Evolutionary conservation across 495 filamentous ascomycete genomes (phyloP), one percentile per base, ranked within the genome.

Genomic region (Hyaloscypha hepaticicola): DNA sequence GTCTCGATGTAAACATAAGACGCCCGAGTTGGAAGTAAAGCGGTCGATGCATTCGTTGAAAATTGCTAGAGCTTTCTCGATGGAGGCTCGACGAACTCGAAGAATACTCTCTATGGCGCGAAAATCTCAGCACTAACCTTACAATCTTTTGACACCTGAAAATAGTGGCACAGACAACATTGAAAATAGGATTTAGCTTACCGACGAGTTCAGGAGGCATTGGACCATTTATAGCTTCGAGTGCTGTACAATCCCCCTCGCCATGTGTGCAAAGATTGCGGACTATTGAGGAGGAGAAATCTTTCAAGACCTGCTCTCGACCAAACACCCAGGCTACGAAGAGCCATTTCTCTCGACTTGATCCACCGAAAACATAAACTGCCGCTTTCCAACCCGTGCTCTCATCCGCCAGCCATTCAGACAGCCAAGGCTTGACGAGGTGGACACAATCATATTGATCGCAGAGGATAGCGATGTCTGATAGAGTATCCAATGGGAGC

Each of bases 391-490:
- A n/a, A 34, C 25, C 21, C 9, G 19, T n/a, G 6, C 22, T 21
- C 26, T 34, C 34, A 27, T 28, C 3, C 1, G 16, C 38, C 38
- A 48, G 11, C 61, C 61, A 63, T 26, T 48, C 1, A 25, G 29
- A 7, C 14, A 58, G 5, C 61, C 61, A 64, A n/a, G 61, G 61
- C 25, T 50, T 45, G 26, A 61, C 49, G 0, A 66, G 24, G 9
- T 33, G 29, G 21, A 57, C 21, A 22, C 63, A 61, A 33, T 66
- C 49, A 24, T 66, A 66, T 41, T 61, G 27, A 16, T 66, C 58
- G 21, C 58, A 61, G 6, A 66, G 34, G n/a, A 57, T 38, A 11
- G 64, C 58, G 33, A 66, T 8, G 1, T 34, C 31, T 6, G 45
- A 45, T 1, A 66, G n/a, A 1, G 9, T 19, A 3, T 62, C 16